These are phyloP conservation scores for Penicillium olsonii DNA, from an alignment of 2,329 filamentous ascomycete genomes.

Conservation along the genomic window DNA sequence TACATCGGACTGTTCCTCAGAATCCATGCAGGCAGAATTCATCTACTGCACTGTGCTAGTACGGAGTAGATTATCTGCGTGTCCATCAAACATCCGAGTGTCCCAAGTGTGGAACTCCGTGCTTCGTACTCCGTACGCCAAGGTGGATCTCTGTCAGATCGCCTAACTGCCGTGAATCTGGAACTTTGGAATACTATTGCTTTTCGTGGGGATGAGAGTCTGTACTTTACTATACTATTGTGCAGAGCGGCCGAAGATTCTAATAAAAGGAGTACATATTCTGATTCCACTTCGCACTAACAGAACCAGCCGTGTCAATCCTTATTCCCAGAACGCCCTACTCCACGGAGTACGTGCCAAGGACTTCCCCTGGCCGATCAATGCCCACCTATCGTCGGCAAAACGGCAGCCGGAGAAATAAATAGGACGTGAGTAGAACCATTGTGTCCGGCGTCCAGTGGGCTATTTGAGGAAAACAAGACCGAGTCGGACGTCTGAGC, in stretches of 20 bases:
- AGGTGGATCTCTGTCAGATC: not conserved
- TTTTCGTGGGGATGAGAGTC: too few relatives aligned
- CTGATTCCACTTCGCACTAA: too few relatives aligned
- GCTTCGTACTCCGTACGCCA: not conserved
- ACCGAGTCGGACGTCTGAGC: not conserved
- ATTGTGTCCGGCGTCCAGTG: too few relatives aligned
- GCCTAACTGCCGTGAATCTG: not conserved
- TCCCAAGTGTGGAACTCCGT: not conserved
- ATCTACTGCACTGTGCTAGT: too few relatives aligned
- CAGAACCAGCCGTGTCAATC: conserved; percentile 1
- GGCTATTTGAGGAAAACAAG: conserved; percentile 6
- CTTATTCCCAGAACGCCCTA: conserved; percentile 5
- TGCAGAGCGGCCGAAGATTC: too few relatives aligned
- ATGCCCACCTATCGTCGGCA: not conserved
- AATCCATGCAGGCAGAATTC: too few relatives aligned
- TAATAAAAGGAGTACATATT: too few relatives aligned
- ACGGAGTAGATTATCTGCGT: too few relatives aligned
- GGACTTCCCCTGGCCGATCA: conserved; percentile 5
- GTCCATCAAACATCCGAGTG: not conserved
- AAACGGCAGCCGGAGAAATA: not conserved
- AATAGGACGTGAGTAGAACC: too few relatives aligned
- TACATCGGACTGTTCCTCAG: too few relatives aligned
- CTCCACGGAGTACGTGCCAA: conserved; percentile 16
- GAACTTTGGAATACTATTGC: too few relatives aligned
- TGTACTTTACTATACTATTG: too few relatives aligned